Base-by-base conservation (phyloP, 345 rosid genomes). In the Gossypioides kirkii region DNA sequence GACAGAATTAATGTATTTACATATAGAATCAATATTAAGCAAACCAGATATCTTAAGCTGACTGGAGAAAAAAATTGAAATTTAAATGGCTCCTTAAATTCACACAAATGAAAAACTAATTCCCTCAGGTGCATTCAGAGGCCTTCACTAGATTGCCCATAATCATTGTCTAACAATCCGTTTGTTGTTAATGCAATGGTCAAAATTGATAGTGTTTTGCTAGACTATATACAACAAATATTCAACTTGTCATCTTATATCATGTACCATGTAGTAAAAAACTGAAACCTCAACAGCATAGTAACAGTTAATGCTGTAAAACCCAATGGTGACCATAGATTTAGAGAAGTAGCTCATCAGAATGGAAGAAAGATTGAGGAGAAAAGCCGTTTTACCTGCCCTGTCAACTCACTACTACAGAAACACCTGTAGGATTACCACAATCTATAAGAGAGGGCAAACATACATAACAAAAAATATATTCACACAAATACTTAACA, bases 391-490 rank as follows among this genome's bases (percentile, higher is more conserved):
- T 56, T 72, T 83, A 89, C 99, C 97, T 92, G 96, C 45, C 96
- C 94, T 13, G 84, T 72, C 73, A 77, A 72, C 72, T 89, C 98
- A 64, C 28, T 83, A 52, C 83, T 86, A 62, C 87, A 87, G 77
- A 92, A 92, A 79, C 85, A 83, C 88, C 98, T 95, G 91, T 36
- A 68, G 63, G 67, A 78, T 56, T 38, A 73, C 36, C 71, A 72
- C 3, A 43, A 10, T 58, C 45, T 77, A 53, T 78, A 71, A 72
- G 11, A 76, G 75, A 71, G 36, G 59, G 69, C 54, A 50, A 13
- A 59, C 90, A 52, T 18, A n/a, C 45, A 71, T 78, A 79, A n/a
- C n/a, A n/a, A 61, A 4, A 14, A 22, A 47, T 32, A 32, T n/a
- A 42, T 11, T 20, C 63, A 59, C 6, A 32, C 38, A 32, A 32